Evolutionary conservation across 441 rosid genomes (phyloP).

Genomic region (Erodium trifolium): DNA sequence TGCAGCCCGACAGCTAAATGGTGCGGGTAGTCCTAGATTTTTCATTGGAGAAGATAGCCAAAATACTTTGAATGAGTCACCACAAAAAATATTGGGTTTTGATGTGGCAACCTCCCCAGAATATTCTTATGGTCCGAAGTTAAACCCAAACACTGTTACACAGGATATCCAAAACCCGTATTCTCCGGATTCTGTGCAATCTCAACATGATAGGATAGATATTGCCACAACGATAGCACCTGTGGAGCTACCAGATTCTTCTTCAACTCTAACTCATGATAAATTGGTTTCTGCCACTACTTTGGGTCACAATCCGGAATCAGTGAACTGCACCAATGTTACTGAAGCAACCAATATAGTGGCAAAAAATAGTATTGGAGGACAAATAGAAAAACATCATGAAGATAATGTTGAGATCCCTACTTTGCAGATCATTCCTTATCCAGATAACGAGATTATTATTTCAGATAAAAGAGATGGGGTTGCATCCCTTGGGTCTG

Average conservation of each 20-base stretch:
- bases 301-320: conserved; percentile 25
- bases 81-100: conserved; percentile 45
- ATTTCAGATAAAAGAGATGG: conserved; percentile 22
- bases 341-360: conserved; percentile 29
- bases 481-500: conserved; percentile 15
- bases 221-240: conserved; percentile 23
- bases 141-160: conserved; percentile 28
- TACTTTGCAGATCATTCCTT: conserved; percentile 23
- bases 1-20: conserved; percentile 46
- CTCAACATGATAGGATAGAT: conserved; percentile 28
- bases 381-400: conserved; percentile 32
- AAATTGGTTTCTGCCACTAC: conserved; percentile 23
- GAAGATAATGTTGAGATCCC: conserved; percentile 25
- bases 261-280: conserved; percentile 28
- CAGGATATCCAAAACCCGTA: conserved; percentile 31
- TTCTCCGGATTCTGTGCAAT: conserved; percentile 31
- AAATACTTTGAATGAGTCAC: conserved; percentile 40
- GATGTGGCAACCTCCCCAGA: conserved; percentile 40
- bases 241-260: conserved; percentile 26
- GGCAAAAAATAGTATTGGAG: conserved; percentile 30
- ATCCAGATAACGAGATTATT: conserved; percentile 21
- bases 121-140: conserved; percentile 34
- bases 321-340: conserved; percentile 22
- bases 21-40: conserved; percentile 38
- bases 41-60: conserved; percentile 47